Conservation (phyloP, 345 rosid species). For the Rhodomyrtus tomentosa region DNA sequence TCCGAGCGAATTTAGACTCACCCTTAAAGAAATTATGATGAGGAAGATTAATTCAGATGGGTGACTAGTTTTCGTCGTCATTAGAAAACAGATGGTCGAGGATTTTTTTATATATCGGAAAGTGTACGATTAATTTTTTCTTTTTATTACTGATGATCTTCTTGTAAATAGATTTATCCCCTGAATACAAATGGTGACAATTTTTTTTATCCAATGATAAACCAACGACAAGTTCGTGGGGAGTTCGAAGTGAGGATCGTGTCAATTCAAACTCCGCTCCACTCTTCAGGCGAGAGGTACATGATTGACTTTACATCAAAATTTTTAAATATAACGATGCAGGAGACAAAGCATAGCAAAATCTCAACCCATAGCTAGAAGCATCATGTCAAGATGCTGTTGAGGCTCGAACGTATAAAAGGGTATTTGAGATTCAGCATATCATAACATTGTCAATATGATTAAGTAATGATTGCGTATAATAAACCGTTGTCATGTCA, state of each 20-base stretch:
- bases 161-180: neutral
- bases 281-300: neutral
- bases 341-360: neutral
- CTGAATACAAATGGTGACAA: rapidly evolving
- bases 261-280: rapidly evolving
- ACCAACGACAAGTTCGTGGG: neutral
- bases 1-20: too few species aligned
- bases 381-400: too few species aligned
- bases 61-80: too few species aligned
- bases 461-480: too few species aligned
- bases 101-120: neutral
- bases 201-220: neutral
- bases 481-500: too few species aligned
- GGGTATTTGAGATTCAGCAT: too few species aligned
- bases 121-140: neutral
- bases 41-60: too few species aligned
- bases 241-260: rapidly evolving
- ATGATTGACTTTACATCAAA: neutral
- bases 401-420: too few species aligned
- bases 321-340: neutral
- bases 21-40: too few species aligned
- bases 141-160: neutral
- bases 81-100: too few species aligned
- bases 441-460: too few species aligned
- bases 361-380: too few species aligned